These are phyloP conservation scores for Triticum monococcum DNA, from an alignment of 176 grass and related monocot genomes.

Conservation along the genomic window DNA sequence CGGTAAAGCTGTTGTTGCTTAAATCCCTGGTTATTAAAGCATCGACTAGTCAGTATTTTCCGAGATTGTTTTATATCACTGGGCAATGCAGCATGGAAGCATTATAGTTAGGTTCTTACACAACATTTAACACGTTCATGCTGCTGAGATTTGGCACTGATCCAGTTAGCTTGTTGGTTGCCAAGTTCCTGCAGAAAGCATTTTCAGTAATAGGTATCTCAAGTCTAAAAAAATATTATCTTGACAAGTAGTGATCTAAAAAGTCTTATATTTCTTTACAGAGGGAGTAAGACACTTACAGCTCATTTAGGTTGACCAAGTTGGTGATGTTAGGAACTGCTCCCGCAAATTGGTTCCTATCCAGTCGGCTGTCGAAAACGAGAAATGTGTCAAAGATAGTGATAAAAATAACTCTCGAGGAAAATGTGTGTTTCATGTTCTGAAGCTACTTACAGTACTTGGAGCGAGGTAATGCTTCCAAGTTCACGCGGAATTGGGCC, in stretches of 20 bases:
- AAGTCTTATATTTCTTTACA: no score
- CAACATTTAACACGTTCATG: constrained; percentile 47
- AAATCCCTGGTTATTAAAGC: constrained; percentile 60
- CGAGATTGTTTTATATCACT: neutral
- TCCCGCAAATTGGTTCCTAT: constrained; percentile 30
- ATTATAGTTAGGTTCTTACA: constrained; percentile 51
- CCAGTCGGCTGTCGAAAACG: constrained; percentile 41
- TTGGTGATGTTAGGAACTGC: constrained; percentile 42
- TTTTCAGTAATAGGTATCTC: neutral
- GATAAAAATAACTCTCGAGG: neutral
- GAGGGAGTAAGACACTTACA: constrained; percentile 48
- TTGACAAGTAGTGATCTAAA: neutral
- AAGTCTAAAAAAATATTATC: neutral
- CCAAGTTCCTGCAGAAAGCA: constrained; percentile 62
- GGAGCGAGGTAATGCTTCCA: constrained; percentile 25
- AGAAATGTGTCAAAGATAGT: constrained; percentile 18
- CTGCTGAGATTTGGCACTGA: constrained; percentile 56
- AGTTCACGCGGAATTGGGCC: constrained; percentile 40
- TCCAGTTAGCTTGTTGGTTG: constrained; percentile 63
- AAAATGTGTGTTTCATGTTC: neutral
- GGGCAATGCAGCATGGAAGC: constrained; percentile 8
- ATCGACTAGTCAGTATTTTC: constrained; percentile 5
- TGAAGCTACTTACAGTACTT: constrained; percentile 55
- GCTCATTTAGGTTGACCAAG: constrained; percentile 30
- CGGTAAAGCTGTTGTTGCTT: constrained; percentile 68